Base-by-base conservation (phyloP, 202 grass and related monocot species). In the Musa balbisiana region DNA sequence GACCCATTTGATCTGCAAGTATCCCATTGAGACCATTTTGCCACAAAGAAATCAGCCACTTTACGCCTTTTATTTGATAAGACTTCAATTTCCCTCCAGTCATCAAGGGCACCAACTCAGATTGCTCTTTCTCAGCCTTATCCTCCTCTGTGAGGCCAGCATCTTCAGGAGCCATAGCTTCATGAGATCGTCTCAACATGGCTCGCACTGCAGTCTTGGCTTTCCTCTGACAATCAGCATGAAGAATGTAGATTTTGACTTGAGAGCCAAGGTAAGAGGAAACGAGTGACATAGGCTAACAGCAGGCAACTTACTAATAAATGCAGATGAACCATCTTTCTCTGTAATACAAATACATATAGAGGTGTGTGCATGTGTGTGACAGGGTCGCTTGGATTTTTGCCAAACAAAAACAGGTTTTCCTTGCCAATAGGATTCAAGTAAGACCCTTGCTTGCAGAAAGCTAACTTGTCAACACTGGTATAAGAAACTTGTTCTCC, bases 21-120 rank as follows among this genome's bases (percentile, higher is more conserved):
- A 98, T 98, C 54, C 91, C 91, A 84, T 94, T 98, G 1, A 98
- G 80, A 67, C 95, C 95, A 80, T 98, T 98, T 75, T 98, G 95
- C 95, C 95, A 98, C 63, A 98, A 78, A 14, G 91, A 98, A 63
- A 98, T 94, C 75, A 98, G 76, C 95, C 95, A 98, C 75, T 98
- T 98, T 27, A 98, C 91, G 68, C 95, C 95, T 80, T 94, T 98
- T 75, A 94, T 91, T 90, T 98, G 95, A 82, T 99, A 99, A 23
- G 91, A 72, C 67, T 99, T 99, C 83, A 99, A 84, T 73, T 83
- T 84, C 25, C 95, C 95, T 3, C 95, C 95, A 67, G 95, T 99
- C 89, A 99, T 73, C 74, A 99, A 53, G 25, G 95, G 95, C 63
- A 99, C 91, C 78, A 95, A 85, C 66, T 87, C 86, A 13, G 84